A percentile compares a stretch with the other conserved stretches of the same genome.
phyloP scores from a whole-genome alignment of 1,139 yeast species.

The Nakaseomyces uthaithaninus region DNA sequence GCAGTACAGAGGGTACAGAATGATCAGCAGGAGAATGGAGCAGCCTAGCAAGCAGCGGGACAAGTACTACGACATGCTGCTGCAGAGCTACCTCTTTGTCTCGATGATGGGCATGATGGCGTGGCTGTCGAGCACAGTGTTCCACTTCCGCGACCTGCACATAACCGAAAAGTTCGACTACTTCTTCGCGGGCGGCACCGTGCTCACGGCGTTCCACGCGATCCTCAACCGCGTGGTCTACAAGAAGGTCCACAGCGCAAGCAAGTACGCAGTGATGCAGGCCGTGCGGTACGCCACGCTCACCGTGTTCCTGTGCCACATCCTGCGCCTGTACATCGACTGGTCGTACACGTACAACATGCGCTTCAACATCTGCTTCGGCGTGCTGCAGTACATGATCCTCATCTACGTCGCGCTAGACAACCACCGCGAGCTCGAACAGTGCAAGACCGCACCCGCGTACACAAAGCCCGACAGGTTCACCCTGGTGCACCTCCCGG shows the following conservation, averaged over 20 bases:
- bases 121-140: conserved; percentile 78
- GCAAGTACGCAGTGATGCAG: conserved; percentile 15
- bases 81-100: conserved; percentile 25
- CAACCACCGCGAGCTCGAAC: conserved; percentile 3
- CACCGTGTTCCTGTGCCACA: conserved; percentile 48
- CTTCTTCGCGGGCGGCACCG: conserved; percentile 87
- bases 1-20: conserved; percentile 52
- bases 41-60: conserved; percentile 10
- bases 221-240: conserved; percentile 48
- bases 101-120: conserved; percentile 69
- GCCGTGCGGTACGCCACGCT: conserved; percentile 37
- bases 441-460: conserved; percentile 13
- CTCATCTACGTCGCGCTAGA: conserved; percentile 13
- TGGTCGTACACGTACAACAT: conserved; percentile 94
- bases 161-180: conserved; percentile 83
- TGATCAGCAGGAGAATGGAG: conserved; percentile 29
- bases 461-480: conserved; percentile 23
- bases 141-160: conserved; percentile 76
- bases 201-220: conserved; percentile 67
- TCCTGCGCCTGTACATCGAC: conserved; percentile 55
- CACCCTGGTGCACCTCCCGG: conserved; percentile 42
- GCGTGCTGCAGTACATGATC: conserved; percentile 58
- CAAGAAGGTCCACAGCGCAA: conserved; percentile 38
- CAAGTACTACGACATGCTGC: conserved; percentile 12
- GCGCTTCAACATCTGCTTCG: conserved; percentile 79